Evolutionary conservation across 495 filamentous ascomycete genomes (phyloP).

Genomic region (Cercophora newfieldiana): DNA sequence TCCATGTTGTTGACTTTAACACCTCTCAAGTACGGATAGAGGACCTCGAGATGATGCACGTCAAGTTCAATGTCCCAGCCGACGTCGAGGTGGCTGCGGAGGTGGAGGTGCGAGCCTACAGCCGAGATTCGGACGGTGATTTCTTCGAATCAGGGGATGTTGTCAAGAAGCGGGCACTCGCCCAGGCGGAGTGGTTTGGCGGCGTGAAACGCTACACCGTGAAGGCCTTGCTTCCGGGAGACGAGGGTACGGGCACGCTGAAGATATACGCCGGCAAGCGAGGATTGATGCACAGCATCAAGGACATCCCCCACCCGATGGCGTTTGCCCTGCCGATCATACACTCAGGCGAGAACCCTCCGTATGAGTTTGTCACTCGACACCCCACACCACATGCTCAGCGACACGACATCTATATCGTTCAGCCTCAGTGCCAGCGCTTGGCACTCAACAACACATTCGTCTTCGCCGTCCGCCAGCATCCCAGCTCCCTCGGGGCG

Average conservation of each 20-base stretch:
- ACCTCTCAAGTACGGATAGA: conserved; percentile 85
- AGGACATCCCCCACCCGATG: conserved; percentile 88
- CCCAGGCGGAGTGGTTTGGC: conserved; percentile 87
- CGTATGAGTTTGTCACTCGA: conserved; percentile 87
- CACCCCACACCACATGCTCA: conserved; percentile 97
- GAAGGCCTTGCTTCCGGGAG: conserved; percentile 85
- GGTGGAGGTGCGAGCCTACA: conserved; percentile 79
- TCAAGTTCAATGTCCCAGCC: conserved; percentile 80
- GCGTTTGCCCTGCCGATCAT: conserved; percentile 88
- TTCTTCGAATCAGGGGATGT: conserved; percentile 89
- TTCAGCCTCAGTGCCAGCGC: conserved; percentile 85
- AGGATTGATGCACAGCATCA: conserved; percentile 92
- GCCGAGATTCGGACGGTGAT: conserved; percentile 83
- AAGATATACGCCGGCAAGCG: conserved; percentile 94
- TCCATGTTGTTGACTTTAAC: conserved; percentile 85
- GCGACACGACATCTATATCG: conserved; percentile 94
- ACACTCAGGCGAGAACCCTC: conserved; percentile 87
- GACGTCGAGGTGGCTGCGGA: conserved; percentile 95
- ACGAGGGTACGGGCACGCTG: conserved; percentile 82
- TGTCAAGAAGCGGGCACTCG: conserved; percentile 79
- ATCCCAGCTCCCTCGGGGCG: conserved; percentile 64
- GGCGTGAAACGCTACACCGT: conserved; percentile 88
- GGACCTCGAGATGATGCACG: conserved; percentile 85
- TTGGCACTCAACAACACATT: conserved; percentile 95
- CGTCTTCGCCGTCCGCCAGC: conserved; percentile 92